Evolutionary conservation across 495 filamentous ascomycete species (phyloP), one percentile per base, ranked within the genome.

Genomic region (Xylaria intraflava): DNA sequence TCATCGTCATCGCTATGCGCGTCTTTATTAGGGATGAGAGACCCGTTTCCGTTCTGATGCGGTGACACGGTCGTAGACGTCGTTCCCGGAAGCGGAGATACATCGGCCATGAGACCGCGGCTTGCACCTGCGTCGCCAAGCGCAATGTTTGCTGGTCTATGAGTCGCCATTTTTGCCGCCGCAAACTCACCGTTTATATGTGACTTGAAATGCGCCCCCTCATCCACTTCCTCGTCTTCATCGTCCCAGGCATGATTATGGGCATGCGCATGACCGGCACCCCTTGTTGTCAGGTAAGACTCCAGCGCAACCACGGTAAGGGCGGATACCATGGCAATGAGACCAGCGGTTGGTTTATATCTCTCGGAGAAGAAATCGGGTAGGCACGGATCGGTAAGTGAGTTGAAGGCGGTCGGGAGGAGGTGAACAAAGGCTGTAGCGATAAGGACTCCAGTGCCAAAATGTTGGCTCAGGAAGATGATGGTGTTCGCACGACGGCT

Each of bases 391-490:
- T 92, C 85, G 19, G 84, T 88, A 29, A 94, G 74, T 7, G 88
- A 92, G 35, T 78, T 69, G 65, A 92, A 92, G 29, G 89, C 89
- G 2, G 87, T 92, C 10, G 89, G 89, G 4, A 94, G 84, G 8
- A 84, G 73, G 67, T 93, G 89, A 23, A 93, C 89, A 62, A 94
- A 94, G 39, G 89, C 88, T n/a, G 89, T 91, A 17, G 89, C 88
- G 55, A 93, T 87, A 27, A 94, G 71, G 8, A 94, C 89, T 20
- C 89, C 89, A 5, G 89, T 93, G 33, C 89, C 89, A 58, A 94
- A 91, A 69, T 92, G 87, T 46, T 87, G 85, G 26, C 85, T 88
- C 41, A 87, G 66, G 69, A 90, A 90, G 56, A 91, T 71, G 56
- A 83, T 77, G 52, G 61, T 73, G 46, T 62, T 65, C 57, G 76